Evolutionary conservation across 129 eudicot genomes (phyloP).

Genomic region (Dittrichia graveolens): DNA sequence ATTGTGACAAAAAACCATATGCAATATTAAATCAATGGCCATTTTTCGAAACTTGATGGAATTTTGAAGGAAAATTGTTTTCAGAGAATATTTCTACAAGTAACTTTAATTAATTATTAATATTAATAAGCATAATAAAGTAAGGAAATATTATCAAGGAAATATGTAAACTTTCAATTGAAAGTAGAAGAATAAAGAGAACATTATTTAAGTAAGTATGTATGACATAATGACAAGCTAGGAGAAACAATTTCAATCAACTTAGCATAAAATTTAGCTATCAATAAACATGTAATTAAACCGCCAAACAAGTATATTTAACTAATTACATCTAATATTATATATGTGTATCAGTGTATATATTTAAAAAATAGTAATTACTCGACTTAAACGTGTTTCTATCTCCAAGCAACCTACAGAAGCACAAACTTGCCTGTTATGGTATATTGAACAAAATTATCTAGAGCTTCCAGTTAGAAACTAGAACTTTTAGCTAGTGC

Average conservation of each 20-base stretch:
- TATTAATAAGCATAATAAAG: constrained; percentile 1
- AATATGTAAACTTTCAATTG: constrained; percentile 14
- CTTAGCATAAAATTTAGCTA: background rate
- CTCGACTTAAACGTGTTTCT: too few relatives aligned
- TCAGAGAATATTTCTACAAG: constrained; percentile 35
- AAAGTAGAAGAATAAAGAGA: constrained; percentile 9
- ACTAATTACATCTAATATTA: too few relatives aligned
- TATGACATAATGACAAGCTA: background rate
- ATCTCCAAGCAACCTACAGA: too few relatives aligned
- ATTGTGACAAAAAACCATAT: constrained; percentile 32
- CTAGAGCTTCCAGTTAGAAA: too few relatives aligned
- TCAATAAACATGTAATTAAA: background rate
- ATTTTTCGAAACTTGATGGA: constrained; percentile 16
- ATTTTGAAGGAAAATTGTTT: constrained; percentile 1
- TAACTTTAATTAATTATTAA: background rate
- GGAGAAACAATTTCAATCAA: background rate
- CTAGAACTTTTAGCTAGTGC: too few relatives aligned
- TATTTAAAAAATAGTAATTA: too few relatives aligned
- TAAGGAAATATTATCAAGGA: background rate
- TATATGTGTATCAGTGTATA: too few relatives aligned
- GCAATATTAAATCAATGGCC: constrained; percentile 18
- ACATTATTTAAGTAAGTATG: background rate
- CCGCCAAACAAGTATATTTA: too few relatives aligned
- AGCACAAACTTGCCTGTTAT: too few relatives aligned
- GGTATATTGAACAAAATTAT: too few relatives aligned